Evolutionary conservation across 2,329 filamentous ascomycete species (phyloP).

Genomic region (Clonostachys chloroleuca): DNA sequence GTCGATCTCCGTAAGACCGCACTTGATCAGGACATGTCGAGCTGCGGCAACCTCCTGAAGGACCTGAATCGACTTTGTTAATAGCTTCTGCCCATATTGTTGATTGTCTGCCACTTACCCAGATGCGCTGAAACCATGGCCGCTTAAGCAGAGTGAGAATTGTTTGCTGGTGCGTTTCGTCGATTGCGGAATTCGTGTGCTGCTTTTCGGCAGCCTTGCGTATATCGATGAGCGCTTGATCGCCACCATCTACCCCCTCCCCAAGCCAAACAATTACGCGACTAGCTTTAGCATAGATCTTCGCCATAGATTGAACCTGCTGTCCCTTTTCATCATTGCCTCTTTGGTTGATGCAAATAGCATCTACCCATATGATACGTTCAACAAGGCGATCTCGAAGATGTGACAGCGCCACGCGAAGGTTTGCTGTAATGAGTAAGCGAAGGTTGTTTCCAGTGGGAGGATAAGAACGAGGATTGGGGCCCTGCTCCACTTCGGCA

Average conservation of each 20-base stretch:
- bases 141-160: slow-evolving; percentile 1
- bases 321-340: not conserved
- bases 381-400: not conserved
- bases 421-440: not conserved
- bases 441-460: not conserved
- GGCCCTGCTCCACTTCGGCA: not conserved
- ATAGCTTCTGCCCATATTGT: not conserved
- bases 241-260: slow-evolving; percentile 1
- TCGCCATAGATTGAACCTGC: slow-evolving; percentile 4
- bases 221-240: not conserved
- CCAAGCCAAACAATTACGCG: slow-evolving; percentile 4
- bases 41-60: slow-evolving; percentile 7
- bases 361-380: not conserved
- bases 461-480: too few species aligned
- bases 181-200: not conserved
- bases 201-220: not conserved
- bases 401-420: not conserved
- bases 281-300: slow-evolving; percentile 4
- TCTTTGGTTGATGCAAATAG: too few species aligned
- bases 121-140: slow-evolving; percentile 3
- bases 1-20: slow-evolving; percentile 1
- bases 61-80: slow-evolving; percentile 1
- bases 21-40: slow-evolving; percentile 5
- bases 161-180: not conserved
- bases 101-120: slow-evolving; percentile 1